These are phyloP conservation scores for Dysphania ambrosioides DNA, from an alignment of 148 eudicot genomes.

Conservation along the genomic window DNA sequence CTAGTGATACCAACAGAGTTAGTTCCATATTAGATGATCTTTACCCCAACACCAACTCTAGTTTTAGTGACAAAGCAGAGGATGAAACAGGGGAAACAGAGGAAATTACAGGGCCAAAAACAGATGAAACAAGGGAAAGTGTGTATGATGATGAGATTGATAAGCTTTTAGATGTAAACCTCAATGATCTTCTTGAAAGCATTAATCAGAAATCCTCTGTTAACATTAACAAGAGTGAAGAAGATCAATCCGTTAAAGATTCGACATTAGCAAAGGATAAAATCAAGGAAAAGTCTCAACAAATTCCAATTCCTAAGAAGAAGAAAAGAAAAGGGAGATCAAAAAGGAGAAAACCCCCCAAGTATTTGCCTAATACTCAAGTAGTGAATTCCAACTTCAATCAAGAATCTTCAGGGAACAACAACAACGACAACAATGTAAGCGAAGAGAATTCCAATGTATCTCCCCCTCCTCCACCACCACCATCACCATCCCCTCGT, in stretches of 20 bases:
- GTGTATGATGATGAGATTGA: slow-evolving; percentile 29
- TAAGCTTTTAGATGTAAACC: slow-evolving; percentile 12
- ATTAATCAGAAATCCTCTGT: background rate
- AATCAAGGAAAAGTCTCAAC: background rate
- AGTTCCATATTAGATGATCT: background rate
- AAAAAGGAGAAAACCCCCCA: slow-evolving; percentile 13
- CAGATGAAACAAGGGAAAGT: background rate
- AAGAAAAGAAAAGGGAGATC: slow-evolving; percentile 18
- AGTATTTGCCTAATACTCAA: slow-evolving; percentile 13
- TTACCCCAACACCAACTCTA: background rate
- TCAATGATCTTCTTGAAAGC: slow-evolving; percentile 23
- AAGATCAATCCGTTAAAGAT: slow-evolving; percentile 5
- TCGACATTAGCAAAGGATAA: background rate
- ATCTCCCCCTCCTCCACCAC: slow-evolving; percentile 29
- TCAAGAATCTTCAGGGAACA: slow-evolving; percentile 18
- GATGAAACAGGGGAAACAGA: background rate
- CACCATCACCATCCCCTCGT: slow-evolving; percentile 24
- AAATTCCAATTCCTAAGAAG: background rate
- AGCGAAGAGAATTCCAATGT: background rate
- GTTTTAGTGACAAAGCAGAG: background rate
- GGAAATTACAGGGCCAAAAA: too few species aligned
- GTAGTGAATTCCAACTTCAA: slow-evolving; percentile 4
- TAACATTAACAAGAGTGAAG: background rate
- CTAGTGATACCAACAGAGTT: background rate
- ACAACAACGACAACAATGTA: too few species aligned